A percentile compares a stretch with the other conserved stretches of the same genome.
These are phyloP conservation scores for Ogataea allantospora DNA, from an alignment of 805 yeast species.

Conservation along the genomic window DNA sequence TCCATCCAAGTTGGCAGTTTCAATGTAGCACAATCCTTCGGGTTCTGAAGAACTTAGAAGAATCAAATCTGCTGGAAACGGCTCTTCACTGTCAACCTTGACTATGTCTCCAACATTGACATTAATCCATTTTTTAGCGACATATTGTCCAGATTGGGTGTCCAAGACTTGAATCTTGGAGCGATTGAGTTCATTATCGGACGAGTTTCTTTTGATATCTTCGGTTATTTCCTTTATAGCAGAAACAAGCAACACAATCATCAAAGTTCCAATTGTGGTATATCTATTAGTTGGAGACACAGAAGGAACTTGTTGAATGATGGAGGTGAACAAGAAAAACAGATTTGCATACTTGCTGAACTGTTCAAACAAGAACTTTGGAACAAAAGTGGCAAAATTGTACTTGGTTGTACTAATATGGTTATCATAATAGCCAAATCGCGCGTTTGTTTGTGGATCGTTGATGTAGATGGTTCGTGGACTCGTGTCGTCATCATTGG, in stretches of 20 bases:
- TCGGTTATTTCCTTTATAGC: conserved; percentile 90
- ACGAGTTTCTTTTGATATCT: conserved; percentile 81
- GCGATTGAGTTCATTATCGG: conserved; percentile 82
- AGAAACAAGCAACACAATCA: conserved; percentile 82
- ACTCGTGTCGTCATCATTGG: conserved; percentile 31
- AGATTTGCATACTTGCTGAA: conserved; percentile 95
- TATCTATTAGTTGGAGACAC: conserved; percentile 95
- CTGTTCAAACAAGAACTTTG: conserved; percentile 93
- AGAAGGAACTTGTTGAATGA: conserved; percentile 94
- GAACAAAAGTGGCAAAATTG: conserved; percentile 87
- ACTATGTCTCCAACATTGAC: conserved; percentile 91
- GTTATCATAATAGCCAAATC: conserved; percentile 66
- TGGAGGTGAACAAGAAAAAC: conserved; percentile 88
- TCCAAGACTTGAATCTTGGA: conserved; percentile 70
- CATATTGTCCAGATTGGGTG: conserved; percentile 57
- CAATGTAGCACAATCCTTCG: conserved; percentile 95
- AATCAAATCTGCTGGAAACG: conserved; percentile 90
- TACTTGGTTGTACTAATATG: conserved; percentile 95
- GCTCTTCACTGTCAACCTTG: conserved; percentile 78
- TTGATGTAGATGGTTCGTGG: conserved; percentile 71
- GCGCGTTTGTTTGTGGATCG: conserved; percentile 53
- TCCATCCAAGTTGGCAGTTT: conserved; percentile 96
- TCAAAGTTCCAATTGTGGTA: conserved; percentile 89
- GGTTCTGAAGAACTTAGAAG: conserved; percentile 93
- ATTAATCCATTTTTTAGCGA: conserved; percentile 74